A percentile compares a stretch with the other conserved stretches of the same genome.
These are phyloP conservation scores for Xylariomycetidae sp. DNA, from an alignment of 2,329 filamentous ascomycete genomes.

Conservation along the genomic window DNA sequence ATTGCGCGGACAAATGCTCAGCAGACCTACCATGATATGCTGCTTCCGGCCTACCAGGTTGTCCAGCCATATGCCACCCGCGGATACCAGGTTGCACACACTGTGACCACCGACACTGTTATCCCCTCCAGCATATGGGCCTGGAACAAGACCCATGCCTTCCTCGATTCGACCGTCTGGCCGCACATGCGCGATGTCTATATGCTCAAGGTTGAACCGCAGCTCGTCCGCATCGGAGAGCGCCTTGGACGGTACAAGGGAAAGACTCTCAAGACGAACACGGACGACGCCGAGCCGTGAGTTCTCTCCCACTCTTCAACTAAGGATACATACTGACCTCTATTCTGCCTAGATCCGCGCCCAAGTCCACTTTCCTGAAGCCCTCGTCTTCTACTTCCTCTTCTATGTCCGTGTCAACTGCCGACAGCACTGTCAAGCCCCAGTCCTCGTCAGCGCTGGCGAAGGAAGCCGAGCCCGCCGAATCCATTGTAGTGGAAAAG, in stretches of 20 bases:
- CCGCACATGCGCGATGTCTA: conserved; percentile 77
- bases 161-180: conserved; percentile 73
- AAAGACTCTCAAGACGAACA: conserved; percentile 28
- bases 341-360: conserved; percentile 16
- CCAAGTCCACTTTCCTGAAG: conserved; percentile 34
- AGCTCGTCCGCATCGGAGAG: conserved; percentile 86
- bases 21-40: conserved; percentile 63
- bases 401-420: conserved; percentile 16
- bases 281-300: conserved; percentile 28
- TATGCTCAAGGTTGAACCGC: conserved; percentile 88
- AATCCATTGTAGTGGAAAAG: conserved; percentile 14
- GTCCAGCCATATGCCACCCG: conserved; percentile 67
- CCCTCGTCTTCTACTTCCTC: conserved; percentile 24
- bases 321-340: background rate
- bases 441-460: conserved; percentile 13
- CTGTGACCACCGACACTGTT: conserved; percentile 62
- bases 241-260: conserved; percentile 72
- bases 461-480: conserved; percentile 14
- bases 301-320: conserved; percentile 9
- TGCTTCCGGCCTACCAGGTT: conserved; percentile 71
- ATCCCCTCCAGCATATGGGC: conserved; percentile 67
- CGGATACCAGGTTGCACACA: conserved; percentile 59
- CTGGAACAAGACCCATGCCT: conserved; percentile 62
- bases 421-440: conserved; percentile 16
- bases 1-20: conserved; percentile 55